A percentile compares a stretch with the other conserved stretches of the same genome.
phyloP scores from a whole-genome alignment of 495 filamentous ascomycete species.

The Penicillium paradoxum region DNA sequence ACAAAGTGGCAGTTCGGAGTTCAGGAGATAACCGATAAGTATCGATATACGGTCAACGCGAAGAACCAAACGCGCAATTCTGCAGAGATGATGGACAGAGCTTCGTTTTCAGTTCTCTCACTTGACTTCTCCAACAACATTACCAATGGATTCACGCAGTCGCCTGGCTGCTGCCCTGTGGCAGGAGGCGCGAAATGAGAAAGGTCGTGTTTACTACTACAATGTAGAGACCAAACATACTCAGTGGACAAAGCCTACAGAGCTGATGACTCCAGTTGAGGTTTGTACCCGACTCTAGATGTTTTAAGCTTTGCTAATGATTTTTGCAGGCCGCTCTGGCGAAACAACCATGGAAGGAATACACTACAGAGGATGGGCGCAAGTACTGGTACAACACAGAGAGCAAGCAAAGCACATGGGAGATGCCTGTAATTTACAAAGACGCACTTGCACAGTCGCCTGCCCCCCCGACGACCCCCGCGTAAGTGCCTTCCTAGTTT shows the following conservation, averaged over 20 bases:
- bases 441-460: conserved; percentile 57
- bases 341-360: conserved; percentile 89
- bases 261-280: conserved; percentile 83
- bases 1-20: conserved; percentile 12
- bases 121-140: conserved; percentile 4
- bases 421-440: conserved; percentile 84
- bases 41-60: background rate
- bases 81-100: conserved; percentile 16
- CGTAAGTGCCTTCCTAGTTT: conserved; percentile 47
- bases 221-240: conserved; percentile 81
- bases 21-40: conserved; percentile 18
- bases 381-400: conserved; percentile 95
- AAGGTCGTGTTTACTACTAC: conserved; percentile 91
- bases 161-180: conserved; percentile 56
- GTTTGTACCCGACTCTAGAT: conserved; percentile 42
- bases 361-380: conserved; percentile 75
- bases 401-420: conserved; percentile 89
- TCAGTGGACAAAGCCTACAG: conserved; percentile 89
- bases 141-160: conserved; percentile 60
- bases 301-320: conserved; percentile 8
- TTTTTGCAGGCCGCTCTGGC: conserved; percentile 64
- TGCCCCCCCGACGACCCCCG: conserved; percentile 41
- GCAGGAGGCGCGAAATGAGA: conserved; percentile 78
- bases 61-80: conserved; percentile 35
- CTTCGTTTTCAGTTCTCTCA: conserved; percentile 20